phyloP scores from a whole-genome alignment of 768 basidiomycete genomes.

The Naganishia friedmannii region DNA sequence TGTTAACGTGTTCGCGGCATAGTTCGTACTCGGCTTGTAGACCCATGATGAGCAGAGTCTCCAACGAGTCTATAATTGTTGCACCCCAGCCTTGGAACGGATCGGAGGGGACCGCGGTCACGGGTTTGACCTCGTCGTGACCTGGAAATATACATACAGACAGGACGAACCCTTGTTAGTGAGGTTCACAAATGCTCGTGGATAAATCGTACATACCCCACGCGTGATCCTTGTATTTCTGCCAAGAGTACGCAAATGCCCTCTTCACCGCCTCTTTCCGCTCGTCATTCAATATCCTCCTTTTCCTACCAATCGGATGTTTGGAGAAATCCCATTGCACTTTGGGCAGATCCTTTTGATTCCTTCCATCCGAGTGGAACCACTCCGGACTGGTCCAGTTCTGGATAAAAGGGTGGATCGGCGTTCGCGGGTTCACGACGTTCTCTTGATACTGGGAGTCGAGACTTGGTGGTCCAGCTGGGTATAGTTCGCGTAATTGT shows the following conservation, averaged over 20 bases:
- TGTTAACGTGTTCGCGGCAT: slow-evolving; percentile 48
- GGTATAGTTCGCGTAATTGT: slow-evolving; percentile 18
- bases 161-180: not conserved
- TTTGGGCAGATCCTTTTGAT: slow-evolving; percentile 38
- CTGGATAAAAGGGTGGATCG: slow-evolving; percentile 20
- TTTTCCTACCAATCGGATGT: slow-evolving; percentile 33
- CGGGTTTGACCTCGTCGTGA: slow-evolving; percentile 49
- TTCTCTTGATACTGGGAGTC: not conserved
- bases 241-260: slow-evolving; percentile 49
- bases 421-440: slow-evolving; percentile 7
- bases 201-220: slow-evolving; percentile 43
- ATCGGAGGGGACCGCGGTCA: slow-evolving; percentile 40
- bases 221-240: slow-evolving; percentile 49
- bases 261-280: slow-evolving; percentile 48
- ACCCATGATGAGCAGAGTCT: slow-evolving; percentile 49
- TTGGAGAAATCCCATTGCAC: slow-evolving; percentile 35
- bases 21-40: slow-evolving; percentile 49
- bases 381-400: slow-evolving; percentile 30
- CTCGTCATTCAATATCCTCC: slow-evolving; percentile 37
- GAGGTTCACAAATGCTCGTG: not conserved
- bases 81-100: slow-evolving; percentile 52
- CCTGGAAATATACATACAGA: slow-evolving; percentile 30
- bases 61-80: slow-evolving; percentile 49
- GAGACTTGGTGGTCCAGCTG: slow-evolving; percentile 1
- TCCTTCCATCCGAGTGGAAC: slow-evolving; percentile 30